A percentile compares a stretch with the other conserved stretches of the same genome.
Conservation (phyloP, 1,284 basidiomycete species). For the Fomitopsis schrenkii region DNA sequence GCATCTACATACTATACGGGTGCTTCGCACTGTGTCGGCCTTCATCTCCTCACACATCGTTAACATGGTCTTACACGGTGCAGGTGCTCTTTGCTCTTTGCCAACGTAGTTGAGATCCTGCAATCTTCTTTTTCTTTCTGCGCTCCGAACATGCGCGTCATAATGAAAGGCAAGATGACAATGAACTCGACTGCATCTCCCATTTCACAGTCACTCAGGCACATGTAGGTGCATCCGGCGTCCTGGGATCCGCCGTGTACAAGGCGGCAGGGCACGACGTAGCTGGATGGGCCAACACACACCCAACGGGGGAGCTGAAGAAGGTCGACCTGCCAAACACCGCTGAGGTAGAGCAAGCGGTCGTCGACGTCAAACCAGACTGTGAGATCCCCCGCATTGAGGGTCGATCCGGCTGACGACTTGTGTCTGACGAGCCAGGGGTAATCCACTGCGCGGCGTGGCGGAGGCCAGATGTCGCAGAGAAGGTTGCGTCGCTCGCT, state of each 20-base stretch:
- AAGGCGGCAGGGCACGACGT: slow-evolving; percentile 38
- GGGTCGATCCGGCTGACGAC: background rate
- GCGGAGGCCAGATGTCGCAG: slow-evolving; percentile 77
- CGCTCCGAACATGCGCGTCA: no score
- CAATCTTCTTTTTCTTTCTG: no score
- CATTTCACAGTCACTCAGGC: no score
- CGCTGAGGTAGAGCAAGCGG: slow-evolving; percentile 42
- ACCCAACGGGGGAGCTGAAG: slow-evolving; percentile 46
- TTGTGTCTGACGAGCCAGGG: slow-evolving; percentile 37
- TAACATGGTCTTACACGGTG: no score
- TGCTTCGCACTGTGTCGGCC: no score
- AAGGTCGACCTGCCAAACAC: slow-evolving; percentile 59
- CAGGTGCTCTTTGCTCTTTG: no score
- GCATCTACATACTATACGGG: no score
- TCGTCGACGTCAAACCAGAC: slow-evolving; percentile 55
- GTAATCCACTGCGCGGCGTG: slow-evolving; percentile 86
- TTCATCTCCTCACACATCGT: no score
- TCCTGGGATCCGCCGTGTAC: slow-evolving; percentile 72
- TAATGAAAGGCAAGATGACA: no score
- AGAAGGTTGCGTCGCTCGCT: slow-evolving; percentile 46
- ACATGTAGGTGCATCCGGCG: slow-evolving; percentile 67
- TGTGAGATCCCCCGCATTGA: slow-evolving; percentile 41
- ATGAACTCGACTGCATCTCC: no score
- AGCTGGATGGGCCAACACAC: slow-evolving; percentile 62
- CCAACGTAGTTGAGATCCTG: no score